Base-by-base conservation (phyloP, 2,329 filamentous ascomycete species). In the Monosporascus cannonballus region DNA sequence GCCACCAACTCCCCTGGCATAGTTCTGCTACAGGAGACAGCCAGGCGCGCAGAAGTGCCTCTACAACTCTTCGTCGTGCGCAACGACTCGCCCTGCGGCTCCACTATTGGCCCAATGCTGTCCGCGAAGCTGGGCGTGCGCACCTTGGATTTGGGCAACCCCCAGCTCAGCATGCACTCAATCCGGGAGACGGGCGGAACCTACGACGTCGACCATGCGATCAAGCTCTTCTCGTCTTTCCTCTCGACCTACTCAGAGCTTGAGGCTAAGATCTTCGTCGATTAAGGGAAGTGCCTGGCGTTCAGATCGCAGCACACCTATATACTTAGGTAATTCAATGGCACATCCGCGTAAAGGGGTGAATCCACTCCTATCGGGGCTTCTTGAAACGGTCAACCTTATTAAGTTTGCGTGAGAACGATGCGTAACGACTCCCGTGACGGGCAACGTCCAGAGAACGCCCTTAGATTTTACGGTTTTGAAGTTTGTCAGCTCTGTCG, bases 21-120 rank as follows among this genome's bases (percentile, higher is more conserved):
- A 61, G 93, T 96, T 7, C 77, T 99, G 36, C 71, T 99, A 11
- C 89, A 96, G 71, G 92, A 97, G 74, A 85, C 87, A 42, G 94
- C 94, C 47, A 83, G 80, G 47, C 74, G 77, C 36, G 82, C 80
- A 18, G 85, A 84, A 24, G 91, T 97, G 20, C 94, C 94, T 15
- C 79, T 99, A 51, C 94, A 99, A 75, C 76, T 97, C 39, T 97
- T 97, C 65, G 94, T 99, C 41, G 93, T 97, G 47, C 84, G 92
- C 66, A 99, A 99, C 71, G 94, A 99, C 69, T 94, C 88, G 4
- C 84, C 88, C 50, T 99, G 94, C 70, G 94, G 94, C 52, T 93
- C 89, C 74, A 99, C 94, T 37, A 99, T 99, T 65, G 94, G 94
- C 0, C 94, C 94, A n/a, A 96, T 96, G 85, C 77, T 97, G 46